Evolutionary conservation across 148 eudicot genomes (phyloP).

Genomic region (Heliamphora exappendiculata): DNA sequence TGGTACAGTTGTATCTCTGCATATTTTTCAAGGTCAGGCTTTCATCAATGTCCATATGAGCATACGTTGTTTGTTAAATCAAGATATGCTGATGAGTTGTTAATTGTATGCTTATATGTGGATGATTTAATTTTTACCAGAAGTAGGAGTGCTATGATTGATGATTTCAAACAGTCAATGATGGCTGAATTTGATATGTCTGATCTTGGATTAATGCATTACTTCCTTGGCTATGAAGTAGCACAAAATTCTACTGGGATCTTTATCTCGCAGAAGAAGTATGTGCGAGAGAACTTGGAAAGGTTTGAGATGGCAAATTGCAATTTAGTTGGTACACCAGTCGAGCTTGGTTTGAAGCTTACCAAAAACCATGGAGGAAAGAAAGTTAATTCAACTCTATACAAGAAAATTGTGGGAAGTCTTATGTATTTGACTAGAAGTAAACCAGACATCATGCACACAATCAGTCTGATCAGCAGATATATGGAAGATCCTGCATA

Average conservation of each 20-base stretch:
- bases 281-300: no score
- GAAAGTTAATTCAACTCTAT: background rate
- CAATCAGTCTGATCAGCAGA: background rate
- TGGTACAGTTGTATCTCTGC: background rate
- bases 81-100: background rate
- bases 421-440: no score
- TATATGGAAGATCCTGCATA: background rate
- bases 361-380: background rate
- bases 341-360: no score
- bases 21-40: slow-evolving; percentile 2
- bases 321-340: no score
- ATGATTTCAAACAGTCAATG: background rate
- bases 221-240: no score
- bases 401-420: background rate
- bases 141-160: background rate
- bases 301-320: no score
- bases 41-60: slow-evolving; percentile 4
- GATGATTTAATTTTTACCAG: no score
- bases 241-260: no score
- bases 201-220: background rate
- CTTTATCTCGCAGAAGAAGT: no score
- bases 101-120: background rate
- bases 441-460: background rate
- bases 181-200: background rate
- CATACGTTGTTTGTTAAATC: background rate